Base-by-base conservation (phyloP, 2,329 filamentous ascomycete genomes). In the Alternaria sp. region DNA sequence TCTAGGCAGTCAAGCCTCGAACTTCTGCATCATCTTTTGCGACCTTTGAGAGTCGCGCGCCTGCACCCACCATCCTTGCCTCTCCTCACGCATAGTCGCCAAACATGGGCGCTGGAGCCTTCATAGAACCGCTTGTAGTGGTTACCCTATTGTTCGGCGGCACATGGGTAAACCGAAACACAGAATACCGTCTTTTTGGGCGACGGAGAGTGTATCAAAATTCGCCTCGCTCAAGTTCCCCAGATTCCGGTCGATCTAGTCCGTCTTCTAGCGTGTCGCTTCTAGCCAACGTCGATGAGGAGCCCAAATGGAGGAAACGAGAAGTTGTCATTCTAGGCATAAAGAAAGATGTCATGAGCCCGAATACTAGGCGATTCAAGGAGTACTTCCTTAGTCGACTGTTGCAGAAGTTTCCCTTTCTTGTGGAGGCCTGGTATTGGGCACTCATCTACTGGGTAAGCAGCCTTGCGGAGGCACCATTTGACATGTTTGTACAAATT, bases 361-460 rank as follows among this genome's bases (percentile, higher is more conserved):
- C 89, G 3, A 89, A 91, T 73, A 90, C 88, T 1, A 79, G 80
- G 39, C 79, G 86, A 7, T 90, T 89, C 70, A 82, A 84, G 64
- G 83, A 86, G 62, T 84, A 86, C 47, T 77, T 89, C 12, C 80
- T 91, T 51, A 90, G 88, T 72, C 83, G 89, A 5, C 67, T 92
- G 36, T 82, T 92, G 14, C 83, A 83, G 58, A 89, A 86, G 71
- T 87, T 91, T 65, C 90, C 91, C 0, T 93, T 93, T 72, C 76
- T 92, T 28, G 88, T 88, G 1, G 91, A 93, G 77, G 89, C 86
- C 41, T 92, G 89, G 89, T 92, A 92, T 69, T 92, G 90, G 90
- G 87, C 88, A 3, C 79, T 91, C 63, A 88, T 92, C 51, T 92
- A 92, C 80, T 92, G 90, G 89, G 89, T 91, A 84, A 69, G 85